phyloP scores from a whole-genome alignment of 805 yeast genomes.

The Candida silvicultrix region DNA sequence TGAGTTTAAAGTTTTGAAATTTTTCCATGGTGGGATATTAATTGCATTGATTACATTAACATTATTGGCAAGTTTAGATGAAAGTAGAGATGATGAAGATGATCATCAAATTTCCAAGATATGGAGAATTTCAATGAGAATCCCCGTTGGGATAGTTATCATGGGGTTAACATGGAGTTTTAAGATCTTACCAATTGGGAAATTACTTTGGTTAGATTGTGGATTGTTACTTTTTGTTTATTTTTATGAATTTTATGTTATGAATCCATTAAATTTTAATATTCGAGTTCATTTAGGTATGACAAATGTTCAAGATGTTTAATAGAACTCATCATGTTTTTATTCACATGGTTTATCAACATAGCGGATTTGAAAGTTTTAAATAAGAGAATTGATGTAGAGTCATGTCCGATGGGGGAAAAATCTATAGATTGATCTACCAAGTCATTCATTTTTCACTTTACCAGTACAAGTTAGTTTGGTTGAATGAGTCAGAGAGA shows the following conservation, averaged over 20 bases:
- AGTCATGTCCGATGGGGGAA: too few species aligned
- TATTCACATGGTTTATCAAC: too few species aligned
- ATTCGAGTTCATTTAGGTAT: conserved; percentile 4
- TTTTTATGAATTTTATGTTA: conserved; percentile 31
- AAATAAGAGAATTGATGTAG: too few species aligned
- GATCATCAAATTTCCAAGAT: conserved; percentile 27
- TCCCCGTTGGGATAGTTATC: conserved; percentile 34
- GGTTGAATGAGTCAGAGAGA: too few species aligned
- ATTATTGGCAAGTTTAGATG: conserved; percentile 38
- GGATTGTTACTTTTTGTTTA: conserved; percentile 27
- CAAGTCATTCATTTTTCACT: too few species aligned
- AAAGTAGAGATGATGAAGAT: conserved; percentile 32
- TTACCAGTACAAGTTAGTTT: too few species aligned
- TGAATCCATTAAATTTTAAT: conserved; percentile 14
- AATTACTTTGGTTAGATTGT: conserved; percentile 37
- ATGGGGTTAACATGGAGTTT: conserved; percentile 39
- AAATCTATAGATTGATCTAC: too few species aligned
- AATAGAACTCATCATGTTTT: background rate
- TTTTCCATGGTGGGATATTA: conserved; percentile 47
- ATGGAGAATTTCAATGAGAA: conserved; percentile 33
- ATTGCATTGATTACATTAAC: conserved; percentile 34
- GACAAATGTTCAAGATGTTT: background rate
- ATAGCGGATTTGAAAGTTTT: too few species aligned
- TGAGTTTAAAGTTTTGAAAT: conserved; percentile 39
- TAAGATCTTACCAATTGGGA: conserved; percentile 26